Percentiles rank a stretch among this genome's conserved stretches.
phyloP scores from a whole-genome alignment of 2,329 filamentous ascomycete species.

The Whalleya microplaca region DNA sequence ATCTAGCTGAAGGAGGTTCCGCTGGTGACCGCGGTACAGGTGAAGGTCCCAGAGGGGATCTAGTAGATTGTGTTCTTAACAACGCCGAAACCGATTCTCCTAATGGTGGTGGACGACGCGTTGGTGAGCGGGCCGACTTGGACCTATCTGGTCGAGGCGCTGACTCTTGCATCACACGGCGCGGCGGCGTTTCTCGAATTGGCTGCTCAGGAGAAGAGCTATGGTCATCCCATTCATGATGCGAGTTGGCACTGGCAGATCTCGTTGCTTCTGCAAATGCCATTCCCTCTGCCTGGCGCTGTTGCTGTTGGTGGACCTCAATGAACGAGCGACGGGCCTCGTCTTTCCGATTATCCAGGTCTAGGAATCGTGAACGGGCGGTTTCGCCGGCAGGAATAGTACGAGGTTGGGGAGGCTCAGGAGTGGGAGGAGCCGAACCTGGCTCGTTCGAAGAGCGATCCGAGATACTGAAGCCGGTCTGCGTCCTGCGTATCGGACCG shows the following conservation, averaged over 20 bases:
- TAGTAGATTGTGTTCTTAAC: constrained; percentile 34
- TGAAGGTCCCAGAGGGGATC: constrained; percentile 28
- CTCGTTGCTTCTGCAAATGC: constrained; percentile 58
- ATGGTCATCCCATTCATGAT: constrained; percentile 38
- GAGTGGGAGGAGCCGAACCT: constrained; percentile 16
- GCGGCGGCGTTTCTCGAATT: constrained; percentile 20
- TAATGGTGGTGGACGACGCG: constrained; percentile 20
- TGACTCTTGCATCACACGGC: constrained; percentile 27
- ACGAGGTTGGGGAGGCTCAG: constrained; percentile 31
- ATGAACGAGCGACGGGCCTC: constrained; percentile 62
- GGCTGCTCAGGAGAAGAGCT: constrained; percentile 35
- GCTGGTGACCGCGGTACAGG: constrained; percentile 20
- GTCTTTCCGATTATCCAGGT: constrained; percentile 45
- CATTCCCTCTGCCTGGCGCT: constrained; percentile 63
- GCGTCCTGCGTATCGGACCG: constrained; percentile 57
- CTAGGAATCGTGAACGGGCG: constrained; percentile 40
- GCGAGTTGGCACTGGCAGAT: constrained; percentile 37
- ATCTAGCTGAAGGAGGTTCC: constrained; percentile 22
- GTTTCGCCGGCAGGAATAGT: constrained; percentile 39
- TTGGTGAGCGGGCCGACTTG: constrained; percentile 24
- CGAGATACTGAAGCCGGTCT: constrained; percentile 56
- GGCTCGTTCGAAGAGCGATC: constrained; percentile 26
- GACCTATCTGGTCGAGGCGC: constrained; percentile 26
- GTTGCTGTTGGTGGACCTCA: constrained; percentile 61
- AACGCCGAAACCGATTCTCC: constrained; percentile 32